Percentiles rank a stretch among this genome's conserved stretches.
Conservation (phyloP, 1,139 yeast genomes). For the Candida tetrigidarum region DNA sequence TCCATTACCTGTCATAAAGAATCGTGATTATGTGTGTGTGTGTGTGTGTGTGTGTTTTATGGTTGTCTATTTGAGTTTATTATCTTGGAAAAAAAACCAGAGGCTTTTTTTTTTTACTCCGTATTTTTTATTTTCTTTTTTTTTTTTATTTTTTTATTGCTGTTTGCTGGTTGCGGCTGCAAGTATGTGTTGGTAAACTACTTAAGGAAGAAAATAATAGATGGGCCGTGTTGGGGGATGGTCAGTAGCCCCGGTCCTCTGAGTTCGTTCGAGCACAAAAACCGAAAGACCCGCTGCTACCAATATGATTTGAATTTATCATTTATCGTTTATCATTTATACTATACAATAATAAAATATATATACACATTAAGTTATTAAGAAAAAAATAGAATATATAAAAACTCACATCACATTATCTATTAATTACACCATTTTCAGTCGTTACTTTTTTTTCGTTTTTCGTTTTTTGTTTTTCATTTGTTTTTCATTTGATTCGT, state of each 20-base stretch:
- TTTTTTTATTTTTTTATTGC: no score
- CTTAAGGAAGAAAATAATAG: no score
- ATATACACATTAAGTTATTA: not conserved
- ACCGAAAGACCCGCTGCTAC: not conserved
- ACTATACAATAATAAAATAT: not conserved
- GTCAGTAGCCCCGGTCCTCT: no score
- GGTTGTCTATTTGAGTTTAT: not conserved
- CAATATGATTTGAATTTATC: no score
- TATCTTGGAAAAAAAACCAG: not conserved
- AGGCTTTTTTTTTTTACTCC: constrained; percentile 1
- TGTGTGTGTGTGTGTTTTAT: not conserved
- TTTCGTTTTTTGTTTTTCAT: no score
- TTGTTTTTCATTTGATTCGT: no score
- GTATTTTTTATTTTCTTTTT: no score
- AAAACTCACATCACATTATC: not conserved
- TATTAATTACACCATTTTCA: constrained; percentile 4
- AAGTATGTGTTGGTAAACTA: no score
- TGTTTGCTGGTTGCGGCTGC: no score
- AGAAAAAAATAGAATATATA: not conserved
- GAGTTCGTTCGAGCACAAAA: not conserved
- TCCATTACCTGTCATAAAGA: constrained; percentile 5
- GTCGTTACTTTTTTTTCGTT: constrained; percentile 4
- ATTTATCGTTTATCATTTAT: not conserved
- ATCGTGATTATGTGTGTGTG: not conserved
- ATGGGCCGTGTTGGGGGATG: no score